phyloP scores from a whole-genome alignment of 257 asterid species.

The Ilex asprella region DNA sequence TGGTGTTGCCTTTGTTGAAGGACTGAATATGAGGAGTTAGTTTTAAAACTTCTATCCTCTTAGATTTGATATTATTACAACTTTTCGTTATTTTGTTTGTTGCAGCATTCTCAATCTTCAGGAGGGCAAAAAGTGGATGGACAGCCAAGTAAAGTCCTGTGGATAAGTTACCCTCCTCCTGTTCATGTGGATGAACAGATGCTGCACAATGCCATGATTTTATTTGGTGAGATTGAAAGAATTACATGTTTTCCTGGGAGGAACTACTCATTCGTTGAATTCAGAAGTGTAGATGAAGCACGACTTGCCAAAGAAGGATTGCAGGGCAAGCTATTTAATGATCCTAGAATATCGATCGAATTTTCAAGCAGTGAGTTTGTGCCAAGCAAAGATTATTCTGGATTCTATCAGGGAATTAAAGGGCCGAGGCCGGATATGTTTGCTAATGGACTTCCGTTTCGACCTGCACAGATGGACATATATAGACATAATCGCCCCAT shows the following conservation, averaged over 20 bases:
- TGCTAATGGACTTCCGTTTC: conserved; percentile 40
- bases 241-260: conserved; percentile 71
- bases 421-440: conserved; percentile 33
- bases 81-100: conserved; percentile 12
- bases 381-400: conserved; percentile 28
- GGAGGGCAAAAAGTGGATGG: conserved; percentile 49
- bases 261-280: conserved; percentile 73
- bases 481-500: conserved; percentile 51
- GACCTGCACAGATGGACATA: conserved; percentile 60
- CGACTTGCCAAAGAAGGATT: conserved; percentile 87
- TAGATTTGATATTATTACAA: neutral
- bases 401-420: conserved; percentile 44
- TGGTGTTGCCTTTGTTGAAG: neutral
- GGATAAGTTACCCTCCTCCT: conserved; percentile 82
- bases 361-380: conserved; percentile 57
- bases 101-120: conserved; percentile 49
- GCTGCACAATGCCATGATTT: conserved; percentile 94
- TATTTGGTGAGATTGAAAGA: conserved; percentile 90
- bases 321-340: conserved; percentile 89
- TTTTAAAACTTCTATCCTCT: neutral
- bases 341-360: conserved; percentile 75
- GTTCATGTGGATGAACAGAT: conserved; percentile 76
- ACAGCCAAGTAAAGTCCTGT: conserved; percentile 56
- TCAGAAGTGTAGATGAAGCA: conserved; percentile 95
- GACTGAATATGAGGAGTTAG: neutral